Evolutionary conservation across 345 rosid species (phyloP).

Genomic region (Citrus mangshanensis): DNA sequence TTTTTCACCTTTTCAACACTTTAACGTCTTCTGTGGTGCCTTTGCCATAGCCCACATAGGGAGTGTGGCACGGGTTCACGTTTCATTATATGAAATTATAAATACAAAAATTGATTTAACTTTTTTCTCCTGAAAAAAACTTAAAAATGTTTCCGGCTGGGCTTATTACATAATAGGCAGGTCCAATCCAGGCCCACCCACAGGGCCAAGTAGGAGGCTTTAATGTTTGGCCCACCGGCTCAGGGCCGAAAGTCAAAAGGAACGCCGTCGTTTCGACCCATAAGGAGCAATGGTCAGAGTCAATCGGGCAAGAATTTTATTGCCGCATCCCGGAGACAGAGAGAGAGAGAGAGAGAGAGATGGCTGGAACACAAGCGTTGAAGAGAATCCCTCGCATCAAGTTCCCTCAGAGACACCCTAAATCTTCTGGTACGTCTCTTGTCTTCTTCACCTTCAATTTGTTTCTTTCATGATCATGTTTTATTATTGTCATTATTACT

Average conservation of each 20-base stretch:
- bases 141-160: no score
- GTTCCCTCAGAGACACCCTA: conserved; percentile 63
- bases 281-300: conserved; percentile 6
- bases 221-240: neutral
- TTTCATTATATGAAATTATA: no score
- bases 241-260: neutral
- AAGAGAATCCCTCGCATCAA: conserved; percentile 92
- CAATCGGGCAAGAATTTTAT: neutral
- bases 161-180: no score
- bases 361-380: conserved; percentile 60
- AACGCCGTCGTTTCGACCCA: neutral
- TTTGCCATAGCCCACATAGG: no score
- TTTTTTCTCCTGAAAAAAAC: no score
- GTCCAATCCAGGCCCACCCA: neutral
- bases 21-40: no score
- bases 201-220: neutral
- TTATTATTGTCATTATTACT: neutral
- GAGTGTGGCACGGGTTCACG: no score
- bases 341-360: conserved; percentile 23
- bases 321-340: neutral
- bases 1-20: no score
- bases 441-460: neutral
- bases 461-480: neutral
- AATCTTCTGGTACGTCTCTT: conserved; percentile 39
- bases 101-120: no score